Conservation (phyloP, 2,329 filamentous ascomycete genomes). For the Pseudodiploospora longispora region DNA sequence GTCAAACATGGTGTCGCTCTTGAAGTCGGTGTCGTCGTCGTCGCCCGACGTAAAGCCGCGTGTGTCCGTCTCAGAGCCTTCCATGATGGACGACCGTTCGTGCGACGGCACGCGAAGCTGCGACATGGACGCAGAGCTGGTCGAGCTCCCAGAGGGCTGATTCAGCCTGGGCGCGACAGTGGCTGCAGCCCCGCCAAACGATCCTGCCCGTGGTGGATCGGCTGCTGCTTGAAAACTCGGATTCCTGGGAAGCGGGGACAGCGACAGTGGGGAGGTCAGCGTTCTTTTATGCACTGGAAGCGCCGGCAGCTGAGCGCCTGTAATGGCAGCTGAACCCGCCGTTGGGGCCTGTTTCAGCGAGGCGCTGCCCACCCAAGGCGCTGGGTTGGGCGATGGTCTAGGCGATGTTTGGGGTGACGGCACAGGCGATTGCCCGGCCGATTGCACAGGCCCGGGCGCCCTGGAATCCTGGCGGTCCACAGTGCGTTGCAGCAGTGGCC, state of each 20-base stretch:
- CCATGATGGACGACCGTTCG: constrained; percentile 48
- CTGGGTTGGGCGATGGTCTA: constrained; percentile 5
- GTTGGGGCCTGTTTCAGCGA: constrained; percentile 7
- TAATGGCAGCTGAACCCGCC: constrained; percentile 9
- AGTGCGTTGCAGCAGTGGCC: constrained; percentile 12
- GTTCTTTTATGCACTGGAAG: constrained; percentile 32
- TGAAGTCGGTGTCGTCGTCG: constrained; percentile 71
- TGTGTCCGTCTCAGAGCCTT: constrained; percentile 61
- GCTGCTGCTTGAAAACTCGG: constrained; percentile 41
- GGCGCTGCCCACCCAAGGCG: no score
- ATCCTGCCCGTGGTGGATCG: constrained; percentile 41
- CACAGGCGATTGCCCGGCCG: constrained; percentile 12
- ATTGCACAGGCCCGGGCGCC: constrained; percentile 18
- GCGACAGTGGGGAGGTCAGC: constrained; percentile 47
- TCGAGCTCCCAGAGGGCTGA: constrained; percentile 35
- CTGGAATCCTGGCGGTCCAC: constrained; percentile 16
- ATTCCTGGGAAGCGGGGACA: constrained; percentile 45
- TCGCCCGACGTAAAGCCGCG: constrained; percentile 59
- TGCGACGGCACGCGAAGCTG: constrained; percentile 24
- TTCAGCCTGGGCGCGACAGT: constrained; percentile 29
- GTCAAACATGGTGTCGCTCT: constrained; percentile 70
- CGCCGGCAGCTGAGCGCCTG: constrained; percentile 8
- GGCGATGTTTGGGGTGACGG: constrained; percentile 2
- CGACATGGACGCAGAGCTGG: constrained; percentile 33
- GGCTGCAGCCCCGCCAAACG: constrained; percentile 31